A percentile compares a stretch with the other conserved stretches of the same genome.
Conservation (phyloP, 306 rosid species). For the Vigna unguiculata region DNA sequence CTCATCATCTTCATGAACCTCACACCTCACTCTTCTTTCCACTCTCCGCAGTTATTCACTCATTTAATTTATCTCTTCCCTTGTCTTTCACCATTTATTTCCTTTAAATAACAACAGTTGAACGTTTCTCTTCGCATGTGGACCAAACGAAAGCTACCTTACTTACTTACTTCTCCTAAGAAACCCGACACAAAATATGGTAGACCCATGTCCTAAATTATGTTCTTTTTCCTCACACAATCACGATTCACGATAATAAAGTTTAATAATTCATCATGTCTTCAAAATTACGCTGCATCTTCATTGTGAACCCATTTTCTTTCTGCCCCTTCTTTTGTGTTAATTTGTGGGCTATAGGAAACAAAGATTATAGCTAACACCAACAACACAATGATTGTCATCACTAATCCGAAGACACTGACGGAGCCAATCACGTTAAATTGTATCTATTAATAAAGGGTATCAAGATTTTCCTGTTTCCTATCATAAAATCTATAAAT, state of each 20-base stretch:
- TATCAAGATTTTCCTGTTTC: neutral
- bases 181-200: neutral
- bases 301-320: slow-evolving; percentile 23
- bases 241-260: slow-evolving; percentile 6
- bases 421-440: slow-evolving; percentile 51
- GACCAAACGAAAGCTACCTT: no score
- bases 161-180: no score
- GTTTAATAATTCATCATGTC: slow-evolving; percentile 30
- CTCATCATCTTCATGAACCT: slow-evolving; percentile 7
- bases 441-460: neutral
- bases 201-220: slow-evolving; percentile 31
- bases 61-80: slow-evolving; percentile 17
- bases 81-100: neutral
- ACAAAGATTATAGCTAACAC: neutral
- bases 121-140: neutral
- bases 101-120: slow-evolving; percentile 27
- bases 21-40: neutral
- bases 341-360: neutral
- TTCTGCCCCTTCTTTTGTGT: neutral
- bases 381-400: slow-evolving; percentile 1
- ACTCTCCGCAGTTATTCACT: neutral
- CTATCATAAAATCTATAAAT: neutral
- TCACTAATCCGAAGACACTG: slow-evolving; percentile 26
- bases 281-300: slow-evolving; percentile 36
- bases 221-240: slow-evolving; percentile 31